Evolutionary conservation across 164 flowering plant species (phyloP), one percentile per base, ranked within the genome.

Genomic region (Tinospora cordifolia): DNA sequence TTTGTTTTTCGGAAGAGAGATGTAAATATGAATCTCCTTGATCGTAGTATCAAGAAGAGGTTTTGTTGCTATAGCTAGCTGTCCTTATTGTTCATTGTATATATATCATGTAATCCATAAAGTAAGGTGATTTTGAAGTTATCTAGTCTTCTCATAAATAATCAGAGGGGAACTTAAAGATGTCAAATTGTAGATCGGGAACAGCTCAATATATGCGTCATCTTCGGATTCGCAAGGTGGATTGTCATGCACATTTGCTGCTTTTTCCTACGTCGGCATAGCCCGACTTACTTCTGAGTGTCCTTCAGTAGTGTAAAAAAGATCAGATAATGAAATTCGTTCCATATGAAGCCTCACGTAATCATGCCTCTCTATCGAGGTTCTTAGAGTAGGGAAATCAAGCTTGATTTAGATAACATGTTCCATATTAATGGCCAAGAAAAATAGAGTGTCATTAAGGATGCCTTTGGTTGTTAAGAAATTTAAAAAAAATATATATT

Each of bases 21-120:
- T 81, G 81, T 81, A 76, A 8, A 74, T 78, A 74, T 60, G 62
- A 66, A 59, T 12, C 34, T 46, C 47, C 21, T 17, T 46, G 71
- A 9, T 19, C 14, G 19, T 7, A 26, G 12, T 39, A 40, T 22
- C 9, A 15, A 39, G 49, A 71, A 59, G 26, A 62, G 67, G 14
- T 66, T 62, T 46, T 69, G 24, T 30, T 46, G 19, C 9, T 40
- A 8, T 54, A 30, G 49, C 38, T 34, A n/a, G 62, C 46, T 62
- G 38, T 51, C 57, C 1, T 39, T 6, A 65, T 38, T 69, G 69
- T 46, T 51, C 64, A 36, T 66, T 69, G 73, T 65, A 75, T 60
- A 34, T 70, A 75, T 60, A 47, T 66, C n/a, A 65, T 66, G 41
- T 59, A 17, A 14, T 67, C 46, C n/a, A 5, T 12, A 67, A 67